A percentile compares a stretch with the other conserved stretches of the same genome.
Conservation (phyloP, 495 filamentous ascomycete genomes). For the Annulohypoxylon maeteangense region DNA sequence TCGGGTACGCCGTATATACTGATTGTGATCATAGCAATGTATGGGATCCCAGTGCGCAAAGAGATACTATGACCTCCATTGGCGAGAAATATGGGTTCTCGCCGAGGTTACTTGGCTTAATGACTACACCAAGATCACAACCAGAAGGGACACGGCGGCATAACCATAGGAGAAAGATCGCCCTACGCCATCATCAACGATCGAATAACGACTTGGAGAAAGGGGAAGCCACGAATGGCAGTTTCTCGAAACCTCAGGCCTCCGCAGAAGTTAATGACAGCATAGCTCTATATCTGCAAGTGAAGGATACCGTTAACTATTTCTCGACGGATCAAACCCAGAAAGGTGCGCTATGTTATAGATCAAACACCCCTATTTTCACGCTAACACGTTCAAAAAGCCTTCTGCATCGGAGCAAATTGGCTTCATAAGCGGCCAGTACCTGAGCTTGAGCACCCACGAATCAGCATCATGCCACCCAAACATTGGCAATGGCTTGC, state of each 20-base stretch:
- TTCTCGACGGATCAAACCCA: conserved; percentile 54
- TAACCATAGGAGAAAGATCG: conserved; percentile 21
- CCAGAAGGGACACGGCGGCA: conserved; percentile 26
- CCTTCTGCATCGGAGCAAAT: conserved; percentile 85
- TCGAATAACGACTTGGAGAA: conserved; percentile 30
- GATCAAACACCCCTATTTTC: not conserved
- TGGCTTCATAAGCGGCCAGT: conserved; percentile 69
- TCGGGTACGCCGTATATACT: conserved; percentile 22
- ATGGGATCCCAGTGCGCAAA: conserved; percentile 74
- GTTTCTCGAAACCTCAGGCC: conserved; percentile 14
- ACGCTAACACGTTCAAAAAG: conserved; percentile 52
- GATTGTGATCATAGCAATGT: conserved; percentile 64
- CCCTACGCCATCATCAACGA: conserved; percentile 21
- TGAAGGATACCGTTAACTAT: conserved; percentile 54
- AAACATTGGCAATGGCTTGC: conserved; percentile 79
- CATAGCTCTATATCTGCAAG: conserved; percentile 42
- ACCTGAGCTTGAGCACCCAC: conserved; percentile 38
- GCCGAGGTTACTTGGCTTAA: conserved; percentile 71
- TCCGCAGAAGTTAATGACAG: conserved; percentile 38
- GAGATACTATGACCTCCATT: conserved; percentile 61
- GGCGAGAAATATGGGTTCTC: conserved; percentile 73
- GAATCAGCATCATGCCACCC: conserved; percentile 47
- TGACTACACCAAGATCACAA: conserved; percentile 49
- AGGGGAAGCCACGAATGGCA: conserved; percentile 26
- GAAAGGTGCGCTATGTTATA: conserved; percentile 35